A percentile compares a stretch with the other conserved stretches of the same genome.
Conservation (phyloP, 2,329 filamentous ascomycete genomes). For the Arthrobotrys musiformis region DNA sequence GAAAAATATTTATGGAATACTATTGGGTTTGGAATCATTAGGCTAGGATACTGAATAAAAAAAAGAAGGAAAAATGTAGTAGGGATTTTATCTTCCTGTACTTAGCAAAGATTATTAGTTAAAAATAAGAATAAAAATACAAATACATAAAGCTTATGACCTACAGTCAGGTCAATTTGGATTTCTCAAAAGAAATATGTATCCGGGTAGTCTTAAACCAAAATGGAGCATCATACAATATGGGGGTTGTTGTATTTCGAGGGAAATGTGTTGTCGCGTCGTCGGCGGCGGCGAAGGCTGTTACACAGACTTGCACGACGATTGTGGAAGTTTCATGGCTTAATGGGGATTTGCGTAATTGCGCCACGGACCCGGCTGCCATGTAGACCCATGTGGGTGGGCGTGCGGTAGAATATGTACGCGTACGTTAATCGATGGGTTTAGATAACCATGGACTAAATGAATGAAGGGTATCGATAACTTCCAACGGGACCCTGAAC, state of each 20-base stretch:
- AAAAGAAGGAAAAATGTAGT: too few species aligned
- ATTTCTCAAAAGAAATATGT: too few species aligned
- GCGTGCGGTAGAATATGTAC: not conserved
- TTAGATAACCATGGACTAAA: too few species aligned
- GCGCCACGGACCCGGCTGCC: not conserved
- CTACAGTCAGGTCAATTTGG: not conserved
- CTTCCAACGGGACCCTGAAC: not conserved
- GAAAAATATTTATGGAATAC: not conserved
- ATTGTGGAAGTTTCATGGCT: not conserved
- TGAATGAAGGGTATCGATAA: not conserved
- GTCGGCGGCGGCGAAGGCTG: not conserved
- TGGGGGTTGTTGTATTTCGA: not conserved
- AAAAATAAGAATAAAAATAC: not conserved
- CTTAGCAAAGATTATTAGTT: not conserved
- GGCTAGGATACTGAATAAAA: not conserved
- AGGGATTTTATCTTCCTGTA: not conserved
- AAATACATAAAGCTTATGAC: not conserved
- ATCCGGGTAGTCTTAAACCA: too few species aligned
- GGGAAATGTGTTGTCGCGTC: slow-evolving; percentile 20
- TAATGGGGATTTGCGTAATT: not conserved
- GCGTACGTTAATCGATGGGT: not conserved
- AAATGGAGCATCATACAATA: too few species aligned
- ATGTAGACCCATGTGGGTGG: not conserved
- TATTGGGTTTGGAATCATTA: not conserved
- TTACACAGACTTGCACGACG: slow-evolving; percentile 10